Base-by-base conservation (phyloP, 2,329 filamentous ascomycete genomes). In the Colletotrichum melonis region DNA sequence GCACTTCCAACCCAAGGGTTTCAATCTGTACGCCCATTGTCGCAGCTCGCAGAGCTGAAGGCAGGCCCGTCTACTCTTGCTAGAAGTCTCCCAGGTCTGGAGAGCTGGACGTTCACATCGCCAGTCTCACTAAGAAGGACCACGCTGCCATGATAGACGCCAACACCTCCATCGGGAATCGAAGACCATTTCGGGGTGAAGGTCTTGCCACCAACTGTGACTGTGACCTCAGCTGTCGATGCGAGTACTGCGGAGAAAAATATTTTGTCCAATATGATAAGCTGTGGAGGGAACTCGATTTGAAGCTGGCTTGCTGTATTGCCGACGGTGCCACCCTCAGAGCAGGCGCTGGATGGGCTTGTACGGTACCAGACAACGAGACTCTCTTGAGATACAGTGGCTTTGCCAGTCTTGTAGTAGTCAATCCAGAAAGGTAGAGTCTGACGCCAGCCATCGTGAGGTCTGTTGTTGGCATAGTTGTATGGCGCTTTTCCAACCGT, bases 391-490 rank as follows among this genome's bases (percentile, higher is more conserved):
- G 75, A 71, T n/a, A 69, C 77, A 77, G 52, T 81, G 52, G 69
- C 79, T 55, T 77, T 78, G 11, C 80, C 81, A 32, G 79, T 83
- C 78, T 89, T 89, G 80, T 86, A 90, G 32, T 80, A 78, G 28
- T 82, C 79, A 76, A 89, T 88, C 75, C 85, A 84, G 77, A 85
- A 87, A 2, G 88, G 87, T 2, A 89, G 80, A n/a, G 86, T 76
- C n/a, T 79, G 78, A 30, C 85, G 84, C 84, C 86, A 89, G 38
- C 80, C 84, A 28, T 86, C 84, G 78, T 90, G 88, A 3, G 85
- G 83, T 79, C 86, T 84, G 70, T 82, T 80, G n/a, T 82, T 70
- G 52, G 85, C 86, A 75, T 89, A 90, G 72, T 81, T 79, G 64
- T 81, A 83, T 3, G 88, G 86, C 1, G 85, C 86, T 9, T 42